Conservation (phyloP, 306 rosid species). For the Oemleria cerasiformis region DNA sequence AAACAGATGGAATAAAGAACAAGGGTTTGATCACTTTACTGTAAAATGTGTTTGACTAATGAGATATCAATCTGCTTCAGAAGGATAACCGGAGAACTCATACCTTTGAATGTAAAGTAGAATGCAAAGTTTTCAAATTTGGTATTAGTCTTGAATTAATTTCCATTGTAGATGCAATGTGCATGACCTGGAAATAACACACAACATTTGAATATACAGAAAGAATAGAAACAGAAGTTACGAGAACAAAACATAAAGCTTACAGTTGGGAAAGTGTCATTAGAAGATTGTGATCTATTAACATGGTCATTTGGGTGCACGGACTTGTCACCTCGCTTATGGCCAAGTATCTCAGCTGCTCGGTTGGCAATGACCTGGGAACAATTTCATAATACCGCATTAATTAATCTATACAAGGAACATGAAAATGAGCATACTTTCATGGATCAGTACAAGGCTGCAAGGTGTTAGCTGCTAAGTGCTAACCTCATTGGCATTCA, state of each 20-base stretch:
- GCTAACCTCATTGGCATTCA: constrained; percentile 93
- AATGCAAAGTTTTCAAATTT: constrained; percentile 67
- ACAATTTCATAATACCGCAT: constrained; percentile 8
- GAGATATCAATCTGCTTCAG: background rate
- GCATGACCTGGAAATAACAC: constrained; percentile 77
- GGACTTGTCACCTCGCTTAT: constrained; percentile 77
- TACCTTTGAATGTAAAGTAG: constrained; percentile 74
- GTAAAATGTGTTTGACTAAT: background rate
- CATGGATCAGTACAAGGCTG: background rate
- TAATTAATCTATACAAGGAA: background rate
- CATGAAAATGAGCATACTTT: background rate
- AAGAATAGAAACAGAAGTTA: background rate
- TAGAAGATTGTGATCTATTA: constrained; percentile 93
- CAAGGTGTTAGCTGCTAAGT: background rate
- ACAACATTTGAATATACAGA: background rate
- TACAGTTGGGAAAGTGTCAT: constrained; percentile 98
- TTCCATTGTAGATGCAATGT: constrained; percentile 89
- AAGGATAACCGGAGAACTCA: constrained; percentile 23
- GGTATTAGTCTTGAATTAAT: constrained; percentile 80
- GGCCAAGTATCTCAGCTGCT: constrained; percentile 97
- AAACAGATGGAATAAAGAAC: background rate
- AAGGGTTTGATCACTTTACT: background rate
- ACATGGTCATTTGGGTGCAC: constrained; percentile 99
- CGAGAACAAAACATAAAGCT: constrained; percentile 23
- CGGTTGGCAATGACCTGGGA: constrained; percentile 90